Evolutionary conservation across 2,329 filamentous ascomycete species (phyloP).

Genomic region (Pochonia chlamydosporia): DNA sequence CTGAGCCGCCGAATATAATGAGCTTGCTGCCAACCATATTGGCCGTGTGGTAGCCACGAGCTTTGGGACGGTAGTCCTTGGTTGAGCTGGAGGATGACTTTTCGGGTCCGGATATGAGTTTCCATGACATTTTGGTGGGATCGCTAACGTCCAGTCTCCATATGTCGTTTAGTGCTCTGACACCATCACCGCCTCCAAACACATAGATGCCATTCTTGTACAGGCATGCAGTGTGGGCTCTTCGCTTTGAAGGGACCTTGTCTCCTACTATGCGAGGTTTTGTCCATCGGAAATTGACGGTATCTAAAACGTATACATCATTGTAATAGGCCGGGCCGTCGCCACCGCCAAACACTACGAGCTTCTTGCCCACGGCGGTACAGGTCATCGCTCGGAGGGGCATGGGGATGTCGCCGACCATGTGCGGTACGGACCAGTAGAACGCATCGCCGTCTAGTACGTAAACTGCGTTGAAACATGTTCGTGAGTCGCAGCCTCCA

Average conservation of each 20-base stretch:
- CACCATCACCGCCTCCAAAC: slow-evolving; percentile 66
- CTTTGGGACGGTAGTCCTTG: slow-evolving; percentile 48
- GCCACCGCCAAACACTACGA: slow-evolving; percentile 64
- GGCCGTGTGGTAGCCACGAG: slow-evolving; percentile 64
- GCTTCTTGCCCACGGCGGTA: slow-evolving; percentile 64
- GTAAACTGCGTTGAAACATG: slow-evolving; percentile 66
- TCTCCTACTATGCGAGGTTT: slow-evolving; percentile 56
- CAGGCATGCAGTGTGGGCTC: slow-evolving; percentile 65
- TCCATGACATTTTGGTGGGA: slow-evolving; percentile 62
- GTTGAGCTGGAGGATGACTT: slow-evolving; percentile 20
- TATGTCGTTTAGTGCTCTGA: slow-evolving; percentile 65
- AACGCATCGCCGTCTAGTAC: slow-evolving; percentile 65
- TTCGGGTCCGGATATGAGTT: slow-evolving; percentile 49
- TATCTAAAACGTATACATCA: slow-evolving; percentile 67
- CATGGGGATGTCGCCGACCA: slow-evolving; percentile 58
- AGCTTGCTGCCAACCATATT: slow-evolving; percentile 69
- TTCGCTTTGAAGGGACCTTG: slow-evolving; percentile 51
- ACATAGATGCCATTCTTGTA: slow-evolving; percentile 67
- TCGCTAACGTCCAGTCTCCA: slow-evolving; percentile 68
- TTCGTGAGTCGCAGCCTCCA: slow-evolving; percentile 59
- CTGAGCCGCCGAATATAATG: slow-evolving; percentile 65
- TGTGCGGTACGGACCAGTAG: slow-evolving; percentile 61
- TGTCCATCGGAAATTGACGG: slow-evolving; percentile 61
- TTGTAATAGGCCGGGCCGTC: slow-evolving; percentile 68
- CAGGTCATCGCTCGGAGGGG: slow-evolving; percentile 67